A percentile compares a stretch with the other conserved stretches of the same genome.
Evolutionary conservation across 2,329 filamentous ascomycete genomes (phyloP).

Genomic region (Aureobasidium sp.): DNA sequence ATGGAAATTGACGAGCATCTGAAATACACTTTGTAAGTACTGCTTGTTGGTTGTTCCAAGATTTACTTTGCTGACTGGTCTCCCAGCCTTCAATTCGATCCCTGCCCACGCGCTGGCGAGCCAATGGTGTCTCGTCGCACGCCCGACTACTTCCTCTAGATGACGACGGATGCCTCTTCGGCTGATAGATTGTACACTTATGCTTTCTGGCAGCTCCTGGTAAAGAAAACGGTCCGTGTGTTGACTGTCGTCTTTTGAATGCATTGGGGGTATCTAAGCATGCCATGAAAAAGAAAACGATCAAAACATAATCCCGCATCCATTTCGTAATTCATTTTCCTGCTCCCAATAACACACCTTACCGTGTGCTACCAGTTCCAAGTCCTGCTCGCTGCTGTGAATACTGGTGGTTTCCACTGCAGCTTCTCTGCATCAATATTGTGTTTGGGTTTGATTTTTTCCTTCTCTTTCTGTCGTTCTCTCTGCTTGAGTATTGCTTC

Average conservation of each 20-base stretch:
- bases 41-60: not conserved
- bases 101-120: slow-evolving; percentile 92
- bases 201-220: slow-evolving; percentile 9
- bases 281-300: slow-evolving; percentile 11
- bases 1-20: slow-evolving; percentile 84
- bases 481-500: slow-evolving; percentile 67
- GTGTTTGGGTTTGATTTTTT: slow-evolving; percentile 68
- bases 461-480: slow-evolving; percentile 62
- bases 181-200: slow-evolving; percentile 16
- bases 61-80: not conserved
- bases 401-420: slow-evolving; percentile 94
- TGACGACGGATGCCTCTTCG: not conserved
- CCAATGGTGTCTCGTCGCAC: slow-evolving; percentile 96
- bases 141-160: slow-evolving; percentile 96
- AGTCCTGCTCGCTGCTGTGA: slow-evolving; percentile 79
- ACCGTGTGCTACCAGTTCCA: slow-evolving; percentile 72
- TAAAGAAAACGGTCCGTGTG: slow-evolving; percentile 10
- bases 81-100: slow-evolving; percentile 92
- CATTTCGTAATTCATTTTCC: slow-evolving; percentile 8
- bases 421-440: slow-evolving; percentile 71
- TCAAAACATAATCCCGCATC: slow-evolving; percentile 10
- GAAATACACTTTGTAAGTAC: slow-evolving; percentile 89
- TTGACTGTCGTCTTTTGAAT: slow-evolving; percentile 6
- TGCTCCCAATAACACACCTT: not conserved
- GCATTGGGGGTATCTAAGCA: slow-evolving; percentile 15